Evolutionary conservation across 495 filamentous ascomycete genomes (phyloP), one percentile per base, ranked within the genome.

Genomic region (Trichoderma erinaceum): DNA sequence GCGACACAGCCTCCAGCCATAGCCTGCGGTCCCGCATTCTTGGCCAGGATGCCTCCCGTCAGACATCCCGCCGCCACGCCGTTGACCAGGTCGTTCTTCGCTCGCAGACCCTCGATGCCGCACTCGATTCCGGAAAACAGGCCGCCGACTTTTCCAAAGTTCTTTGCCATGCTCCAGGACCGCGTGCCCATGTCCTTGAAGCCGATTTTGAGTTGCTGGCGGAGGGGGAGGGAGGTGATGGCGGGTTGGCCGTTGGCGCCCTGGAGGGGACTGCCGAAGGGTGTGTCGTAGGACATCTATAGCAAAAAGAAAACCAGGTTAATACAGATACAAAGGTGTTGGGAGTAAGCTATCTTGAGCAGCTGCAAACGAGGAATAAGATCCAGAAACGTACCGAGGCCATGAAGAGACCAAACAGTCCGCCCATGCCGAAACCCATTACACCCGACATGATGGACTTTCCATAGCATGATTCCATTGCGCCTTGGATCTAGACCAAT

Each of bases 351-450:
- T n/a, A n/a, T n/a, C n/a, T n/a, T n/a, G n/a, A n/a, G n/a, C 18
- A 7, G 52, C 35, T 38, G 63, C 12, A 46, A 16, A 0, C 35
- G 69, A 66, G 56, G 48, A 52, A 67, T 29, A 63, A 46, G 32
- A 63, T 35, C 58, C 27, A 46, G 64, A 41, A 23, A 83, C 88
- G 68, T 85, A 93, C 89, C 76, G 89, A 90, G 66, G 93, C 92
- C 92, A 97, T 97, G 78, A 97, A 97, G 69, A 97, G 81, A 64
- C 93, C 93, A 71, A 97, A 97, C n/a, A 91, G 78, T 71, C 92
- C 94, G 66, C 93, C 93, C 50, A 97, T 87, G 35, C 87, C 93
- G 74, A 97, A 97, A 13, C 93, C 93, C 82, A 92, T 92, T 21
- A 84, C 89, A 46, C 93, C 94, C 2, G 91, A 86, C 63, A 97